Percentiles rank a stretch among this genome's conserved stretches.
phyloP scores from a whole-genome alignment of 148 eudicot genomes.

The Silene latifolia region DNA sequence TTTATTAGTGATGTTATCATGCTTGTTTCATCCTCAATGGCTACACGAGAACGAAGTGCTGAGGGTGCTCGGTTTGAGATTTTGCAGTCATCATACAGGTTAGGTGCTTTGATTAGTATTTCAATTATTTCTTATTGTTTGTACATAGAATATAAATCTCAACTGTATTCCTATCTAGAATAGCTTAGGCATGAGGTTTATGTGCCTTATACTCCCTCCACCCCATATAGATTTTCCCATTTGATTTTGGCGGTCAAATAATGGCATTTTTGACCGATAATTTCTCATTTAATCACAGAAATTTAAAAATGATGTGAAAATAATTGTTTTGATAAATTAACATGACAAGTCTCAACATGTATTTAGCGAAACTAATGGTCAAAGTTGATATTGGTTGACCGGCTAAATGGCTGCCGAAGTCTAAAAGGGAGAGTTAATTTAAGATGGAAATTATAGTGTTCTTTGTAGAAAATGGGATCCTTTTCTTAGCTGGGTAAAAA shows the following conservation, averaged over 20 bases:
- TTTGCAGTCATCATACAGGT: conserved; percentile 81
- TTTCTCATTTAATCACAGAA: not conserved
- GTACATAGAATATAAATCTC: not conserved
- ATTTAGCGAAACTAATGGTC: too few species aligned
- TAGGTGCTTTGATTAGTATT: not conserved
- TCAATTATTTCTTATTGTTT: not conserved
- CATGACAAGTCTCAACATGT: too few species aligned
- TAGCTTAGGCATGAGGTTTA: not conserved
- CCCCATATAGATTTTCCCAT: not conserved
- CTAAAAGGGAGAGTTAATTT: too few species aligned
- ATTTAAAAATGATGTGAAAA: too few species aligned
- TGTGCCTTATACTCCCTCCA: not conserved
- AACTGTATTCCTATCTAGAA: not conserved
- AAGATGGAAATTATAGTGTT: not conserved
- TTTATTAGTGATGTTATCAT: conserved; percentile 81
- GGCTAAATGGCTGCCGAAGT: too few species aligned
- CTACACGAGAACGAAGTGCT: conserved; percentile 66
- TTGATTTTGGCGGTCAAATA: not conserved
- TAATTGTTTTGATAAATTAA: too few species aligned
- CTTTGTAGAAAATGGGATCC: not conserved
- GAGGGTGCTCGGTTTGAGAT: conserved; percentile 92
- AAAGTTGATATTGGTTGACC: too few species aligned
- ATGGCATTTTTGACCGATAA: not conserved
- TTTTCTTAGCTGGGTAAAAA: not conserved
- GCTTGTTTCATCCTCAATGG: conserved; percentile 76